Conservation (phyloP, 129 eudicot species). For the Centella asiatica region DNA sequence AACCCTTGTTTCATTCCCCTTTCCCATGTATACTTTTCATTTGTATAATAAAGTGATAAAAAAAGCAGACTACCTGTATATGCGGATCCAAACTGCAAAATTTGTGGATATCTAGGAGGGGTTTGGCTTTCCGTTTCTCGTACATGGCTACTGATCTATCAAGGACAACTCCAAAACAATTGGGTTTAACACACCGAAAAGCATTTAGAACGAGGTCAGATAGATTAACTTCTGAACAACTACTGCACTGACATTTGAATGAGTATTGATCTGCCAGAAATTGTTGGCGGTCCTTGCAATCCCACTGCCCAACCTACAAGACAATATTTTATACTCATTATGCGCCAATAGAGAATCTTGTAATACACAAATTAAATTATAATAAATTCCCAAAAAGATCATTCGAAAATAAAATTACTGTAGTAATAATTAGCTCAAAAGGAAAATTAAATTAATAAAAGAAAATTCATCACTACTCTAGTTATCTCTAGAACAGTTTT, state of each 20-base stretch:
- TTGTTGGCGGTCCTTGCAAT: conserved; percentile 47
- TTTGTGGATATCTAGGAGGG: conserved; percentile 15
- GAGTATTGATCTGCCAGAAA: conserved; percentile 59
- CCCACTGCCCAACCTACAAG: conserved; percentile 85
- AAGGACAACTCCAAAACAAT: conserved; percentile 72
- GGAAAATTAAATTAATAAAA: neutral
- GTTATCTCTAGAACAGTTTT: neutral
- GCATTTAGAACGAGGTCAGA: conserved; percentile 68
- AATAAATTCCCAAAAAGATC: neutral
- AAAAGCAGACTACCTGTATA: conserved; percentile 30
- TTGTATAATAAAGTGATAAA: neutral
- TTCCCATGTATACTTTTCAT: neutral
- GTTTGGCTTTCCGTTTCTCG: conserved; percentile 42
- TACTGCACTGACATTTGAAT: conserved; percentile 62
- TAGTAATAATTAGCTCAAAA: neutral
- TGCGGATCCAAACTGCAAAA: conserved; percentile 13
- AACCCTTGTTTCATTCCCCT: neutral
- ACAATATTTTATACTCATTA: conserved; percentile 7
- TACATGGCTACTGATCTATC: conserved; percentile 26
- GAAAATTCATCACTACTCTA: neutral
- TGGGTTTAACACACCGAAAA: conserved; percentile 50
- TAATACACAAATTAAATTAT: too few relatives aligned
- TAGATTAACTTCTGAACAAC: conserved; percentile 59
- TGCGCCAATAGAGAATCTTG: too few relatives aligned
- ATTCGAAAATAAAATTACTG: neutral